phyloP scores from a whole-genome alignment of 768 basidiomycete species.

The Termitomyces eurrhizus region DNA sequence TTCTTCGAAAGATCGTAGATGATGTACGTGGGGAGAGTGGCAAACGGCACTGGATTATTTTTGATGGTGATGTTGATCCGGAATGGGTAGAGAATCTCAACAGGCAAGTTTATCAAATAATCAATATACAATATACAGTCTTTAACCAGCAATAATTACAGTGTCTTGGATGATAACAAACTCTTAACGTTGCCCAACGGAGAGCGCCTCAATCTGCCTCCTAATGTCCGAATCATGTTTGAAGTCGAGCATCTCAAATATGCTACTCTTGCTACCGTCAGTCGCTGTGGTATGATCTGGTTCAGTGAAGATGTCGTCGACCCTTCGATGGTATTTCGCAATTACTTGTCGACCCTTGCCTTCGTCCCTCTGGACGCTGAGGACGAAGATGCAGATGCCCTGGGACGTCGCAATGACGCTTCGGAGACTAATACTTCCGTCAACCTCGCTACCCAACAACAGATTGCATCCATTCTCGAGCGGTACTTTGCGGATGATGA shows the following conservation, averaged over 20 bases:
- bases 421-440: conserved; percentile 51
- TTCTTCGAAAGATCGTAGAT: conserved; percentile 95
- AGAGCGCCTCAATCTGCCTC: conserved; percentile 93
- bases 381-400: conserved; percentile 75
- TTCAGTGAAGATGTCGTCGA: conserved; percentile 97
- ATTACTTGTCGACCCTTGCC: conserved; percentile 79
- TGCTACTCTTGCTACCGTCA: conserved; percentile 96
- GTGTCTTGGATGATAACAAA: conserved; percentile 99
- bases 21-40: conserved; percentile 96
- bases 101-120: conserved; percentile 56
- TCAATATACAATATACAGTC: conserved; percentile 1
- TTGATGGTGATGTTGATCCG: conserved; percentile 98
- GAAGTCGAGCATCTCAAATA: conserved; percentile 98
- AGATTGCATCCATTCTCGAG: conserved; percentile 70
- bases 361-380: conserved; percentile 80
- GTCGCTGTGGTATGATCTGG: conserved; percentile 99
- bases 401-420: conserved; percentile 56
- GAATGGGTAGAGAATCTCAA: conserved; percentile 99
- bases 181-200: conserved; percentile 95
- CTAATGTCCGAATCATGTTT: conserved; percentile 99
- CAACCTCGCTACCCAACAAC: conserved; percentile 71
- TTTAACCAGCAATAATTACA: conserved; percentile 26
- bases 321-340: conserved; percentile 84
- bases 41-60: conserved; percentile 98
- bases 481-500: conserved; percentile 82